Conservation (phyloP, 2,329 filamentous ascomycete species). For the Xylariaceae sp. region DNA sequence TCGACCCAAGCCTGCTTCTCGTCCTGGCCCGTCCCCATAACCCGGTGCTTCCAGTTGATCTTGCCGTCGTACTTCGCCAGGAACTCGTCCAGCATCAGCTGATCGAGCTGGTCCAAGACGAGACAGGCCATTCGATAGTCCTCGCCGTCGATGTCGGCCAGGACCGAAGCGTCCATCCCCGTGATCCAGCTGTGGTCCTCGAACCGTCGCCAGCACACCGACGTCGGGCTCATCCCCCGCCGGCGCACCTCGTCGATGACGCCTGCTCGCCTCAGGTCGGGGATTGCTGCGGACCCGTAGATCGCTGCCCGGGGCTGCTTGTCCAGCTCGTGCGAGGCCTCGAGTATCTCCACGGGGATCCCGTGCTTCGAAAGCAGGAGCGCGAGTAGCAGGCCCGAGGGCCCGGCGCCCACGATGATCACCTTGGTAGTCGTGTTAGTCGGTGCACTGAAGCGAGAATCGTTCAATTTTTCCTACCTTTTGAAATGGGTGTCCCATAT, state of each 20-base stretch:
- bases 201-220: slow-evolving; percentile 44
- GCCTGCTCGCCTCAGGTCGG: slow-evolving; percentile 61
- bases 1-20: slow-evolving; percentile 48
- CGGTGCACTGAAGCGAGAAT: background rate
- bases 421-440: slow-evolving; percentile 35
- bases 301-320: slow-evolving; percentile 64
- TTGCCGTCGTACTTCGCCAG: slow-evolving; percentile 38
- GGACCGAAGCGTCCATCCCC: slow-evolving; percentile 39
- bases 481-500: slow-evolving; percentile 34
- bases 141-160: slow-evolving; percentile 42
- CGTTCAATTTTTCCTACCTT: slow-evolving; percentile 26
- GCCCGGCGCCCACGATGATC: slow-evolving; percentile 53
- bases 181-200: slow-evolving; percentile 41
- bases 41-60: slow-evolving; percentile 51
- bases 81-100: slow-evolving; percentile 47
- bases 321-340: slow-evolving; percentile 57
- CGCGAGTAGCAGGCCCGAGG: slow-evolving; percentile 52
- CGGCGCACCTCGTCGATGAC: slow-evolving; percentile 48
- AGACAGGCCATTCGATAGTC: slow-evolving; percentile 46
- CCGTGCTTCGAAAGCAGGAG: slow-evolving; percentile 56
- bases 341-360: slow-evolving; percentile 57
- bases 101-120: slow-evolving; percentile 46
- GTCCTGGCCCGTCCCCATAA: slow-evolving; percentile 51
- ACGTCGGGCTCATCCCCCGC: slow-evolving; percentile 43
- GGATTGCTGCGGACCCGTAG: slow-evolving; percentile 61